Base-by-base conservation (phyloP, 495 filamentous ascomycete genomes). In the Neohortaea acidophila region DNA sequence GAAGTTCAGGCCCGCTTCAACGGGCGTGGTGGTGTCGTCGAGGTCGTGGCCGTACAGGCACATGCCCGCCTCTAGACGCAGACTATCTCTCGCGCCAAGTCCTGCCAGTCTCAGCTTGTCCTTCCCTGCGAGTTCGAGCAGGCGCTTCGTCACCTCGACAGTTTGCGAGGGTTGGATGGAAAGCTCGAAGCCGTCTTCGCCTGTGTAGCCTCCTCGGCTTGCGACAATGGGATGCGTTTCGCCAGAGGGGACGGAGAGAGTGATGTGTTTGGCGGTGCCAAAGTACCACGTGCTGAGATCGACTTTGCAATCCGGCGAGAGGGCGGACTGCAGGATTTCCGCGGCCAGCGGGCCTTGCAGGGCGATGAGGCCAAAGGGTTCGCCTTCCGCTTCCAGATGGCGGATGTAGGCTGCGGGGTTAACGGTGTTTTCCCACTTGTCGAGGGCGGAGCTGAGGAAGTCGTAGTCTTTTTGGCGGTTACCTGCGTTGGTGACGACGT, bases 21-120 rank as follows among this genome's bases (percentile, higher is more conserved):
- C 82, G 1, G 91, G 89, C 3, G 91, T 93, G 15, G 79, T 93
- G 2, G 66, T 63, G 43, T 92, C 91, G 52, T 91, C 73, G 30
- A 97, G 71, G 60, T 97, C 89, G 57, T 94, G 84, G n/a, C 89
- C 89, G 64, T 96, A 96, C 18, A 96, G 72, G 59, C 85, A 96
- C 86, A 97, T 87, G 34, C 89, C 89, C 0, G 91, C 89, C 60
- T 97, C 89, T 7, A 97, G 73, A 13, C 89, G 74, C 43, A 97
- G 70, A 48, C 78, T 89, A 58, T 97, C 91, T 40, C 89, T 71
- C 4, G 89, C 84, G 3, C 84, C 89, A 1, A 97, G 68, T 10
- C 89, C 89, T 17, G 86, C 84, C 6, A 94, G 63, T 41, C 76
- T 77, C 12, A 92, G 59, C 40, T 66, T 65, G 30, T 80, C 74